These are phyloP conservation scores for Phytophthora cactorum DNA, from an alignment of 352 stramenopile species.

Conservation along the genomic window DNA sequence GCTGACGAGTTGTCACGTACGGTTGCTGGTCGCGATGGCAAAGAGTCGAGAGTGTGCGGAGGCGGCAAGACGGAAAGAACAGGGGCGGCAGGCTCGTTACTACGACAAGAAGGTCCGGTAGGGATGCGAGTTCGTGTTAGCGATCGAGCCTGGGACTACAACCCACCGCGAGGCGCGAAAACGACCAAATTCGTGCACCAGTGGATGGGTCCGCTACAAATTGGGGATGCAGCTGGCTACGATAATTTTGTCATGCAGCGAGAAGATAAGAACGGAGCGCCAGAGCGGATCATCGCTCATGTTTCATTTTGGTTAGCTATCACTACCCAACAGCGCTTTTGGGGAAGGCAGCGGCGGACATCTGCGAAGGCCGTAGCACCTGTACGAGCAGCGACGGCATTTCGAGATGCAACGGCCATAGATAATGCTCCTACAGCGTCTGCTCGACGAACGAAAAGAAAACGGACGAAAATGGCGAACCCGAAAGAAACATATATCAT, in stretches of 20 bases:
- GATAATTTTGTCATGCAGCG: not conserved
- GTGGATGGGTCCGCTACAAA: not conserved
- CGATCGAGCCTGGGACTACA: not conserved
- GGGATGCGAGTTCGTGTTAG: not conserved
- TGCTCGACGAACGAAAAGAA: too few species aligned
- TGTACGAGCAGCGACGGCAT: too few species aligned
- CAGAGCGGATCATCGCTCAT: too few species aligned
- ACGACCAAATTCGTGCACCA: not conserved
- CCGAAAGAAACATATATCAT: too few species aligned
- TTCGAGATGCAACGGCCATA: too few species aligned
- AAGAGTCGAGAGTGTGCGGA: not conserved
- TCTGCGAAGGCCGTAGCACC: too few species aligned
- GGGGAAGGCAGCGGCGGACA: too few species aligned
- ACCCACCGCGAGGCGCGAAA: not conserved
- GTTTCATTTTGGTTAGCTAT: too few species aligned
- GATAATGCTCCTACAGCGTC: too few species aligned
- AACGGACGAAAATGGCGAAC: too few species aligned
- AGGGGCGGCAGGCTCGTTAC: not conserved
- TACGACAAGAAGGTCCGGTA: not conserved
- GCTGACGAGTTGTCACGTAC: not conserved
- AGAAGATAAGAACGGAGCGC: not conserved
- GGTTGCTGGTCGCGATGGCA: not conserved
- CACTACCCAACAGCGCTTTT: too few species aligned
- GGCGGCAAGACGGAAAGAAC: too few species aligned
- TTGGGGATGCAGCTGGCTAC: not conserved